These are phyloP conservation scores for Mycena pura DNA, from an alignment of 768 basidiomycete genomes.

Conservation along the genomic window DNA sequence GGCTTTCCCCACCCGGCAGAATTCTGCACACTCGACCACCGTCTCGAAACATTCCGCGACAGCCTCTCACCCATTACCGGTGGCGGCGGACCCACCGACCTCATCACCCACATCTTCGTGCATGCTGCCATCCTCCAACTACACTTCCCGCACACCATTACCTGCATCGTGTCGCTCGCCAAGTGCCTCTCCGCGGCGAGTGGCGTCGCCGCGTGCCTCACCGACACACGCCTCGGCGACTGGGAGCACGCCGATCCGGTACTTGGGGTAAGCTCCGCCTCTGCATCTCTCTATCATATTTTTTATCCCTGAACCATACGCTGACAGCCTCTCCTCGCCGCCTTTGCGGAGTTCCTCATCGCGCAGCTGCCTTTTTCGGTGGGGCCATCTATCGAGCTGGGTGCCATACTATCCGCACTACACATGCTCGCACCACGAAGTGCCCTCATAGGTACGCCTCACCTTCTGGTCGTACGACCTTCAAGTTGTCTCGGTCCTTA, in stretches of 20 bases:
- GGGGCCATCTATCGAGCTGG: no score
- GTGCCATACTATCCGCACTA: no score
- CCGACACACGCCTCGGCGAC: not conserved
- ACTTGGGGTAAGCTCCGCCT: constrained; percentile 10
- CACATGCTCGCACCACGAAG: no score
- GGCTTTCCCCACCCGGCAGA: not conserved
- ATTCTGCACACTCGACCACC: not conserved
- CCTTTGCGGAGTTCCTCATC: no score
- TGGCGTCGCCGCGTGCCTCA: not conserved
- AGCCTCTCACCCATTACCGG: not conserved
- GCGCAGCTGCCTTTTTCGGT: no score
- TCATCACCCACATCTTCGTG: constrained; percentile 1
- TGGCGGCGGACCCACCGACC: not conserved
- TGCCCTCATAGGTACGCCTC: no score
- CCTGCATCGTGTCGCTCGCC: not conserved
- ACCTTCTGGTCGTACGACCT: no score
- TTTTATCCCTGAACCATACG: no score
- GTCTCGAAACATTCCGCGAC: not conserved
- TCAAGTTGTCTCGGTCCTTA: no score
- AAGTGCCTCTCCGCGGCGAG: constrained; percentile 9
- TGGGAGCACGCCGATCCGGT: constrained; percentile 8
- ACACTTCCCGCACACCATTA: not conserved
- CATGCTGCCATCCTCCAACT: constrained; percentile 11
- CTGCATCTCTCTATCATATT: no score
- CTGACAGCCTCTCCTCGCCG: no score